Evolutionary conservation across 257 asterid genomes (phyloP).

Genomic region (Solanum dulcamara): DNA sequence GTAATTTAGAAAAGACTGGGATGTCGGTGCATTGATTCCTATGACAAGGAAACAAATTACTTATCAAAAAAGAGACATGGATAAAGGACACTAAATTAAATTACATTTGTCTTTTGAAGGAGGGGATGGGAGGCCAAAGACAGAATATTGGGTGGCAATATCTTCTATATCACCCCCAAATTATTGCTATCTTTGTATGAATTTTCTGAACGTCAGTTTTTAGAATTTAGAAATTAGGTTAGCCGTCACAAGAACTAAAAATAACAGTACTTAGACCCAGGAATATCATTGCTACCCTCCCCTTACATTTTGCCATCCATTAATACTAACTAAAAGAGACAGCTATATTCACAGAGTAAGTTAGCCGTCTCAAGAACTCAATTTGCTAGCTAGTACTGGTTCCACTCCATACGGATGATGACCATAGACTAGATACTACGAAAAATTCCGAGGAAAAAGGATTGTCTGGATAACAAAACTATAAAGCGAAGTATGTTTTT

Average conservation of each 20-base stretch:
- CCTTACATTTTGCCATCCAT: background rate
- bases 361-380: background rate
- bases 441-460: background rate
- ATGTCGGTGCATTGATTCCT: constrained; percentile 97
- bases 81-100: background rate
- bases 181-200: background rate
- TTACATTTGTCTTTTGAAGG: background rate
- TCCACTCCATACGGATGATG: background rate
- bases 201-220: background rate
- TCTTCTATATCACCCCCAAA: background rate
- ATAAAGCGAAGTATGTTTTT: background rate
- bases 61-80: background rate
- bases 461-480: background rate
- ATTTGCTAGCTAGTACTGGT: background rate
- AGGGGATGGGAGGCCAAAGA: background rate
- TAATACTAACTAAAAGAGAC: background rate
- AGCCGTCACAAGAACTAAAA: background rate
- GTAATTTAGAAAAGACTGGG: constrained; percentile 92
- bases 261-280: background rate
- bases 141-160: background rate
- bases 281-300: background rate
- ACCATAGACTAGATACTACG: background rate
- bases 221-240: background rate
- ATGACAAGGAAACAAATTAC: background rate
- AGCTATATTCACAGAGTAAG: background rate